Base-by-base conservation (phyloP, 805 yeast genomes). In the Kuraishia cidri region DNA sequence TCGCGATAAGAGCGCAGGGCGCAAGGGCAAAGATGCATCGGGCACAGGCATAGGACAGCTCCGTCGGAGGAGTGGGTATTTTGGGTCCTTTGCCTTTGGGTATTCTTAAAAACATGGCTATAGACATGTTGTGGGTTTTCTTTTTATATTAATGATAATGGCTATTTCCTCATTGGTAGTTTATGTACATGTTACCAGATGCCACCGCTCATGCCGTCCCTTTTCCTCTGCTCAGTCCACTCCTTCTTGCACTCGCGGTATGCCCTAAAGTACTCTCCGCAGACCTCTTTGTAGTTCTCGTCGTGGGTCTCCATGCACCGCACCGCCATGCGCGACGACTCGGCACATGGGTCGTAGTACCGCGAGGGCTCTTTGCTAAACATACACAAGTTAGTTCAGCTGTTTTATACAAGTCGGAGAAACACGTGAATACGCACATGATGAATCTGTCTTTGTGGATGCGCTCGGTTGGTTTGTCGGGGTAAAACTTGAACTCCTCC, bases 301-400 rank as follows among this genome's bases (percentile, higher is more conserved):
- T 78, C 68, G 49, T 88, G 84, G 31, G 81, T 56, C 45, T 85
- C 90, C 53, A 90, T 62, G 47, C 98, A 90, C 42, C 72, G 72
- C 42, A 87, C 63, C 28, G 95, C 83, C 76, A 94, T 90, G 50
- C 76, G 78, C 7, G 96, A 69, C 24, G 92, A 78, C 48, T 87
- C 92, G 30, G 78, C 81, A 56, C 98, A 90, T 0, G 98, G 98
- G 51, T 90, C 97, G 48, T 81, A 90, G 54, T 68, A 92, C 50
- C 81, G 75, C 5, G 94, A 79, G 3, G 94, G 80, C 22, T 72
- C 88, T 47, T 90, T 88, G 12, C 47, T 47, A 29, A 20, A 14
- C 10, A n/a, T 25, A 14, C 12, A 12, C n/a, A n/a, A n/a, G n/a
- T 27, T 27, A 16, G 18, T 21, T 13, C 13, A 12, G 11, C 11